Evolutionary conservation across 106 monocot genomes (phyloP).

Genomic region (Dioscorea alata): DNA sequence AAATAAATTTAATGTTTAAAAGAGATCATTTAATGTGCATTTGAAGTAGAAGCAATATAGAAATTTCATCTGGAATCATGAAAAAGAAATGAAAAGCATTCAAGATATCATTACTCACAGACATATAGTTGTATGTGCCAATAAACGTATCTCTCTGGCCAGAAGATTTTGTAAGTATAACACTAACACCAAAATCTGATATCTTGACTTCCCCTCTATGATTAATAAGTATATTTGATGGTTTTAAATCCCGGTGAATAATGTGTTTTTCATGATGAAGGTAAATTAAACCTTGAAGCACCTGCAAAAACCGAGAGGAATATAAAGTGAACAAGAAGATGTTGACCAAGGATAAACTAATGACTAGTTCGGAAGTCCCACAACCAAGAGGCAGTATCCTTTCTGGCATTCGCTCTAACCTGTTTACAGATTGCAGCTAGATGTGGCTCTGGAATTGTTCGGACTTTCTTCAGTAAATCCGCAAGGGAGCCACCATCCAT

Average conservation of each 20-base stretch:
- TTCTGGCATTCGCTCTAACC: slow-evolving; percentile 34
- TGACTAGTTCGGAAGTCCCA: background rate
- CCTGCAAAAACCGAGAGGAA: slow-evolving; percentile 28
- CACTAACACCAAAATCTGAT: slow-evolving; percentile 95
- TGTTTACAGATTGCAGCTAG: slow-evolving; percentile 88
- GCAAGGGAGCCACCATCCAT: slow-evolving; percentile 93
- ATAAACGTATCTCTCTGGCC: slow-evolving; percentile 68
- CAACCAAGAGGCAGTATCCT: background rate
- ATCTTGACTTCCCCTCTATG: slow-evolving; percentile 91
- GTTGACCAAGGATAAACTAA: background rate
- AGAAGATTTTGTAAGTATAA: slow-evolving; percentile 48
- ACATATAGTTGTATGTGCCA: slow-evolving; percentile 81
- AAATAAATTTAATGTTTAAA: no score
- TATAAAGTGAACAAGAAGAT: no score
- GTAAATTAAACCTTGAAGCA: slow-evolving; percentile 69
- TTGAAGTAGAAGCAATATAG: no score
- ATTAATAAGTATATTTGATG: slow-evolving; percentile 86
- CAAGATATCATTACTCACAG: slow-evolving; percentile 47
- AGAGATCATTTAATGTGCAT: no score
- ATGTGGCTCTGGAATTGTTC: slow-evolving; percentile 73
- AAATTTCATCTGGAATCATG: no score
- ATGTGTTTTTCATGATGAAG: slow-evolving; percentile 86
- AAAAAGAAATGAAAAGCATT: background rate
- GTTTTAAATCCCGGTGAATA: slow-evolving; percentile 86
- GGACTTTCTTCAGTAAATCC: slow-evolving; percentile 66